These are phyloP conservation scores for Fraxinus velutina DNA, from an alignment of 305 asterid genomes.

Conservation along the genomic window DNA sequence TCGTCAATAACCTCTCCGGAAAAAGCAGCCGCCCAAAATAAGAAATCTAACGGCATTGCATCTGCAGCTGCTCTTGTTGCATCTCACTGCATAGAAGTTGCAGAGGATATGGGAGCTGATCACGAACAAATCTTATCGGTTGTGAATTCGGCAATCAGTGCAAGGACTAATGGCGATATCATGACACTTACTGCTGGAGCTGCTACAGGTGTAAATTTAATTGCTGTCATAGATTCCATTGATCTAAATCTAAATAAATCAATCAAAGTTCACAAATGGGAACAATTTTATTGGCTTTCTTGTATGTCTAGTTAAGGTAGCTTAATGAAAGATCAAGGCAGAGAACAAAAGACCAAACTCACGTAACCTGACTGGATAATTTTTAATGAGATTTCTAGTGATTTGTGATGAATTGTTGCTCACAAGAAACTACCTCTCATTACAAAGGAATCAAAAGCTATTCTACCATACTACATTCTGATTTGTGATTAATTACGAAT, in stretches of 20 bases:
- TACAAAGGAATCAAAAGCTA: neutral
- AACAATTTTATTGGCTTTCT: neutral
- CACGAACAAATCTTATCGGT: slow-evolving; percentile 62
- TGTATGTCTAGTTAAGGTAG: neutral
- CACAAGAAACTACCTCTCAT: neutral
- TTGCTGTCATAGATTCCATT: neutral
- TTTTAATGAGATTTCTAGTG: neutral
- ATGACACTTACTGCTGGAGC: slow-evolving; percentile 93
- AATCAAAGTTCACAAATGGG: neutral
- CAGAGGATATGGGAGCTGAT: slow-evolving; percentile 82
- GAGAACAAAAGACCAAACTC: neutral
- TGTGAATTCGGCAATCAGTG: slow-evolving; percentile 66
- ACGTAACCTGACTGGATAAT: neutral
- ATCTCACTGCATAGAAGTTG: slow-evolving; percentile 88
- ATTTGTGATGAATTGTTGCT: neutral
- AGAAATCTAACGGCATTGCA: slow-evolving; percentile 53
- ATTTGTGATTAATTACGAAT: slow-evolving; percentile 2
- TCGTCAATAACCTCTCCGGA: slow-evolving; percentile 47
- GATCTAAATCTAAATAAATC: neutral
- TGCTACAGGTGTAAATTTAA: slow-evolving; percentile 60
- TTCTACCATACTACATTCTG: neutral
- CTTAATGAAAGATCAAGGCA: neutral
- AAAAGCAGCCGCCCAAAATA: slow-evolving; percentile 30
- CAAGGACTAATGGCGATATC: slow-evolving; percentile 78
- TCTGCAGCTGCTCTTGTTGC: slow-evolving; percentile 91